A percentile compares a stretch with the other conserved stretches of the same genome.
Conservation (phyloP, 768 basidiomycete genomes). For the Roridomyces roridus region DNA sequence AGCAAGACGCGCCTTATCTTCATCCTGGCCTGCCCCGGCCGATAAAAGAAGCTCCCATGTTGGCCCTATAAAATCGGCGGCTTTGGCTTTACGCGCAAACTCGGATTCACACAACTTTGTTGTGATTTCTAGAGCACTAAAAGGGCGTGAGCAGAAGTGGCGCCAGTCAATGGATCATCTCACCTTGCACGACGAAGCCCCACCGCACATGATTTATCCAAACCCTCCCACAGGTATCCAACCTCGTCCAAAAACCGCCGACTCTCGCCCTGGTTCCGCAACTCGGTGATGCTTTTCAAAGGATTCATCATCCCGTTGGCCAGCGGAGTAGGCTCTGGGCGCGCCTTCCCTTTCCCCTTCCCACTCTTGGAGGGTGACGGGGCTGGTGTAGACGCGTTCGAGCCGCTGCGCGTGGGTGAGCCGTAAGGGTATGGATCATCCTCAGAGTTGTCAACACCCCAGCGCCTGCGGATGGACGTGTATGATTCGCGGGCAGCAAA, state of each 20-base stretch:
- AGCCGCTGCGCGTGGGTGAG: constrained; percentile 37
- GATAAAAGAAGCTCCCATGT: constrained; percentile 72
- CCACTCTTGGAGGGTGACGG: constrained; percentile 44
- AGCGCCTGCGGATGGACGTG: constrained; percentile 71
- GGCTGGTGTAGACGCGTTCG: constrained; percentile 38
- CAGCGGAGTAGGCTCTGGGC: constrained; percentile 36
- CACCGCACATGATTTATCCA: constrained; percentile 57
- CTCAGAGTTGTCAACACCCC: constrained; percentile 83
- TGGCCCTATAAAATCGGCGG: constrained; percentile 71
- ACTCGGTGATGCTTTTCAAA: constrained; percentile 79
- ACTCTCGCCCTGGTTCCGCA: constrained; percentile 81
- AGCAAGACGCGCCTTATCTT: constrained; percentile 51
- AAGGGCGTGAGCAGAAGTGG: background rate
- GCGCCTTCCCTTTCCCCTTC: constrained; percentile 45
- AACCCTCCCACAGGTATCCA: constrained; percentile 85
- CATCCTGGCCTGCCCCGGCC: constrained; percentile 64
- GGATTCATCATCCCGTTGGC: constrained; percentile 72
- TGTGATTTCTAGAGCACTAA: constrained; percentile 78
- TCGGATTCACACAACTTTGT: constrained; percentile 75
- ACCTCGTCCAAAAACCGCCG: constrained; percentile 84
- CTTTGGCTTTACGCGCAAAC: constrained; percentile 81
- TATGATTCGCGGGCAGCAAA: constrained; percentile 73
- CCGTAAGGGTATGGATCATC: constrained; percentile 60
- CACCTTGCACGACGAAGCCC: constrained; percentile 75
- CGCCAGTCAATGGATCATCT: constrained; percentile 12